Evolutionary conservation across 306 rosid species (phyloP), one percentile per base, ranked within the genome.

Genomic region (Canavalia gladiata): DNA sequence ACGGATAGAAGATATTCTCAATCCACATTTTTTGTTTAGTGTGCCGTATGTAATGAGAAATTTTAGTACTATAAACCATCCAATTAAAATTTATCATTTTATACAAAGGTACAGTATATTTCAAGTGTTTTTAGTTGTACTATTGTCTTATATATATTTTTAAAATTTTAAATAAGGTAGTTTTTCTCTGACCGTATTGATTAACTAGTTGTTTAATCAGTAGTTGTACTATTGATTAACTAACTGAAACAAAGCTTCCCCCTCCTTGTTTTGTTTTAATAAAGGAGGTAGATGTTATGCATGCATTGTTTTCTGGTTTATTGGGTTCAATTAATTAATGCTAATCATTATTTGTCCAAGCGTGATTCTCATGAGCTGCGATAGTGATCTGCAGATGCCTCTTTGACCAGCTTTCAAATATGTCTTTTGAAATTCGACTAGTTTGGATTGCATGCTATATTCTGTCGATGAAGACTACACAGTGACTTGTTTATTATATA

Each of bases 341-440:
- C 45, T 50, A 56, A 43, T 2, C 35, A 68, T 55, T 25, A 51
- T 74, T 5, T 56, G 18, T 65, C 74, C 54, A 35, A 49, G 28
- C 37, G 34, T 64, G 52, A n/a, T 76, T 65, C 54, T 52, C 58
- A 42, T 11, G 74, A n/a, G 54, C 28, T 35, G 25, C 68, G 45
- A 28, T 7, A 65, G 31, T 18, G 25, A 18, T 65, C 62, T 25
- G 13, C 13, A 50, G 42, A 60, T 33, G 31, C 50, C 46, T 63
- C 52, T 51, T 54, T 54, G 52, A 11, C 68, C 50, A 12, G 67
- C 54, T 54, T 56, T 54, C 55, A 77, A 28, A 39, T 28, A 9
- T 52, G 73, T 35, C 41, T 3, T 39, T 77, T 41, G 75, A 39
- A 78, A 66, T 66, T 52, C 33, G 51, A 55, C 74, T 54, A 78